These are phyloP conservation scores for Datisca glomerata DNA, from an alignment of 306 rosid species.

Conservation along the genomic window DNA sequence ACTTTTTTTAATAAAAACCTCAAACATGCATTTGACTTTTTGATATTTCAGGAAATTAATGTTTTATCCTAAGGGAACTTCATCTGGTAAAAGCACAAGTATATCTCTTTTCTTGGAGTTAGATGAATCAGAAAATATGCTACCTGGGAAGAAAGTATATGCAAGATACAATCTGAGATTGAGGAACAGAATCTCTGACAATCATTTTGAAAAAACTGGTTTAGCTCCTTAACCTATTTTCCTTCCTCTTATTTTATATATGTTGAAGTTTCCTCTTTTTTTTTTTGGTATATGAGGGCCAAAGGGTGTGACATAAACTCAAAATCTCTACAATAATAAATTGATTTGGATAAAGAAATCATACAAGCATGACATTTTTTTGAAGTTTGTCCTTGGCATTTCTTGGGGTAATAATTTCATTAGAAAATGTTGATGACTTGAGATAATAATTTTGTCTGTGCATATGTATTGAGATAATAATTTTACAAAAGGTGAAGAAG, in stretches of 20 bases:
- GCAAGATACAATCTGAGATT: neutral
- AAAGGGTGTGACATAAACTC: too few relatives aligned
- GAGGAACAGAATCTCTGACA: neutral
- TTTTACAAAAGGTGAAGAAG: too few relatives aligned
- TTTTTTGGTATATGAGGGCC: neutral
- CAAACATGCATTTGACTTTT: too few relatives aligned
- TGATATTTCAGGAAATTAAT: neutral
- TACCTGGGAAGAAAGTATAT: conserved; percentile 3
- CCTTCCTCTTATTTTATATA: neutral
- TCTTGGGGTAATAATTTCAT: too few relatives aligned
- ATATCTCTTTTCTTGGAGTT: conserved; percentile 4
- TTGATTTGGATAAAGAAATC: too few relatives aligned
- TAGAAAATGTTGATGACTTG: too few relatives aligned
- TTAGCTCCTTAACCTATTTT: neutral
- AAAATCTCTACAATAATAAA: too few relatives aligned
- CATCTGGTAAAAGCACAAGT: neutral
- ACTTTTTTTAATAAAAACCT: neutral
- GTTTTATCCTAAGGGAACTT: neutral
- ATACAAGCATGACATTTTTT: too few relatives aligned
- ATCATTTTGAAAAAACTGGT: conserved; percentile 1
- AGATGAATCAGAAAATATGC: conserved; percentile 3
- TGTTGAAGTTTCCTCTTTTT: neutral
- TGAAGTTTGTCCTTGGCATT: too few relatives aligned
- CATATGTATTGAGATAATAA: too few relatives aligned
- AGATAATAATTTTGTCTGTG: too few relatives aligned